Evolutionary conservation across 2,329 filamentous ascomycete genomes (phyloP), one percentile per base, ranked within the genome.

Genomic region (Cercospora sp.): DNA sequence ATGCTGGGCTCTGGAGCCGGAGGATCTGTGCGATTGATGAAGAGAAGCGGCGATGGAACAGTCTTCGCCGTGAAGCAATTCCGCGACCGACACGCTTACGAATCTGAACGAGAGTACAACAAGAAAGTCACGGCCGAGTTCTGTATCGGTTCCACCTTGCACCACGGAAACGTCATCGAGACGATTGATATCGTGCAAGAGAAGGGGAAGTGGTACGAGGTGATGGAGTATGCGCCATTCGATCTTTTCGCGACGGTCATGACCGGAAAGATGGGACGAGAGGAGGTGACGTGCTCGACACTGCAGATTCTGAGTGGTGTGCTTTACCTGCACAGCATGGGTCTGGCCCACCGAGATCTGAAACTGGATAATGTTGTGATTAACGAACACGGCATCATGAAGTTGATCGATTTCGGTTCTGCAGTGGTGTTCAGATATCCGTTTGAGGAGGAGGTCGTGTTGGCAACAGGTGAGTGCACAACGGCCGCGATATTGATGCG

Each of bases 1-100:
- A 92, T 98, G 0, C 85, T 99, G 12, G 95, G 95, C 5, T 94
- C 94, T 30, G 95, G 95, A 28, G 95, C 95, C 30, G 95, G 95
- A 61, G 95, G 95, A 28, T 98, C 94, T 0, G 95, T 99, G 16
- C 88, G 94, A 72, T 82, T 99, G 61, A 93, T 99, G 90, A 97
- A 95, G 83, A 88, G 95, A 69, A 94, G 90, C 76, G 94, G 92
- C 71, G 95, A 99, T 77, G 91, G 91, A 28, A 93, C 92, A 6
- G 95, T 96, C 0, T 99, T 99, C 80, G 95, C 95, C 1, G 95
- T 98, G 63, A 99, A 99, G 81, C 94, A 99, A 78, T 99, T 99
- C 81, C 86, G 95, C 63, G 89, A 94, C 65, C 89, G 93, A 37
- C 94, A 99, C 80, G 89, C 91, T 0, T 97, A 97, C 81, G 95